A percentile compares a stretch with the other conserved stretches of the same genome.
Conservation (phyloP, 1,284 basidiomycete species). For the Cutaneotrichosporon mucoides region DNA sequence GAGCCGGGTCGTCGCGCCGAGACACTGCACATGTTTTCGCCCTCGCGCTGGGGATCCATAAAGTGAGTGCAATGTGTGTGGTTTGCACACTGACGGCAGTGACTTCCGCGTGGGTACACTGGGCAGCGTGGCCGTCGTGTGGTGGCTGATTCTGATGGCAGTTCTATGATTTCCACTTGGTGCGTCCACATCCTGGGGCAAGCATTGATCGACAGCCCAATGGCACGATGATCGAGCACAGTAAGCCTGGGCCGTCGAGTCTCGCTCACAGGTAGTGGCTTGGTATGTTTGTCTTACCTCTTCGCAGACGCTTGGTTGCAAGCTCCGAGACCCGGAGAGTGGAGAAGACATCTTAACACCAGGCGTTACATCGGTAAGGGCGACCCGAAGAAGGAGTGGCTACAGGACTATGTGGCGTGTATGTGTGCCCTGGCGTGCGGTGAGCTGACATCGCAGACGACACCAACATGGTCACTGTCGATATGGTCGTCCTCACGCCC, state of each 20-base stretch:
- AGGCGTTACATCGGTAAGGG: conserved; percentile 31
- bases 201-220: conserved; percentile 14
- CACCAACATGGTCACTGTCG: conserved; percentile 45
- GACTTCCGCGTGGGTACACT: conserved; percentile 13
- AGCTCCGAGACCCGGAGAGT: too few species aligned
- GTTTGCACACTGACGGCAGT: conserved; percentile 8
- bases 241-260: not conserved
- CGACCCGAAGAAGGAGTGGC: conserved; percentile 26
- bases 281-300: conserved; percentile 10
- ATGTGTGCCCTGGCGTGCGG: not conserved
- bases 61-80: conserved; percentile 18
- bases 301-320: too few species aligned
- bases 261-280: conserved; percentile 22
- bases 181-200: conserved; percentile 3
- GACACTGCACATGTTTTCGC: conserved; percentile 29
- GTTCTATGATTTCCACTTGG: conserved; percentile 34
- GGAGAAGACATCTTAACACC: not conserved
- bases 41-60: conserved; percentile 20
- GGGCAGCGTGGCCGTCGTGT: too few species aligned
- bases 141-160: not conserved
- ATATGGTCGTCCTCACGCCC: conserved; percentile 41
- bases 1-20: conserved; percentile 25
- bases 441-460: conserved; percentile 11
- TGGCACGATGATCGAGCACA: conserved; percentile 15
- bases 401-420: conserved; percentile 39